Evolutionary conservation across 2,329 filamentous ascomycete species (phyloP).

Genomic region (Chrysoporthe deuterocubensis): DNA sequence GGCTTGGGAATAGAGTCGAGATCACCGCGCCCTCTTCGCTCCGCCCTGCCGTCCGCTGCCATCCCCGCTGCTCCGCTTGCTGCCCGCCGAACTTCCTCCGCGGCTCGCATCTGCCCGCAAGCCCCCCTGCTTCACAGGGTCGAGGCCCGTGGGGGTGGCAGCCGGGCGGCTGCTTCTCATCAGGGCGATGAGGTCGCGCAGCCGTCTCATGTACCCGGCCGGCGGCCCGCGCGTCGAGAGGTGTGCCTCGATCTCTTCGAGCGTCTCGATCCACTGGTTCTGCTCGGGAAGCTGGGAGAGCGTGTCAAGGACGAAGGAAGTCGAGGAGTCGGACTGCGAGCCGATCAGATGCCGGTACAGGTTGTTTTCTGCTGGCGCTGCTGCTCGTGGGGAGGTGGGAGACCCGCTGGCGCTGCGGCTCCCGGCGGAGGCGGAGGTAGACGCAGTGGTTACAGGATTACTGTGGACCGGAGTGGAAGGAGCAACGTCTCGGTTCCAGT

Average conservation of each 20-base stretch:
- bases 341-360: slow-evolving; percentile 55
- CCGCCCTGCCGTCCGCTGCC: slow-evolving; percentile 25
- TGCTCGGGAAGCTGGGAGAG: slow-evolving; percentile 50
- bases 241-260: slow-evolving; percentile 39
- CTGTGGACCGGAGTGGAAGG: neutral
- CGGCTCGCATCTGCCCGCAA: slow-evolving; percentile 26
- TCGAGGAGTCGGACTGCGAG: slow-evolving; percentile 41
- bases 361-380: slow-evolving; percentile 42
- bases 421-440: neutral
- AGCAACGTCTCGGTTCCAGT: slow-evolving; percentile 24
- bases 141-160: neutral
- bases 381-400: neutral
- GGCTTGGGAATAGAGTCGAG: neutral
- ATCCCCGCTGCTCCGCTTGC: slow-evolving; percentile 22
- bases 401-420: neutral
- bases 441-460: neutral
- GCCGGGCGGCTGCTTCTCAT: slow-evolving; percentile 32
- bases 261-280: slow-evolving; percentile 46
- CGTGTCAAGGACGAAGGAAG: slow-evolving; percentile 50
- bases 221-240: slow-evolving; percentile 35
- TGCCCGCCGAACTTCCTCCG: slow-evolving; percentile 11
- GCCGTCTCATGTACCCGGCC: slow-evolving; percentile 36
- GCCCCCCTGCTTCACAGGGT: slow-evolving; percentile 13
- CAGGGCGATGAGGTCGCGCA: slow-evolving; percentile 36
- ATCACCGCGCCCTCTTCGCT: slow-evolving; percentile 26